These are phyloP conservation scores for Colletotrichum sojae DNA, from an alignment of 2,329 filamentous ascomycete species.

Conservation along the genomic window DNA sequence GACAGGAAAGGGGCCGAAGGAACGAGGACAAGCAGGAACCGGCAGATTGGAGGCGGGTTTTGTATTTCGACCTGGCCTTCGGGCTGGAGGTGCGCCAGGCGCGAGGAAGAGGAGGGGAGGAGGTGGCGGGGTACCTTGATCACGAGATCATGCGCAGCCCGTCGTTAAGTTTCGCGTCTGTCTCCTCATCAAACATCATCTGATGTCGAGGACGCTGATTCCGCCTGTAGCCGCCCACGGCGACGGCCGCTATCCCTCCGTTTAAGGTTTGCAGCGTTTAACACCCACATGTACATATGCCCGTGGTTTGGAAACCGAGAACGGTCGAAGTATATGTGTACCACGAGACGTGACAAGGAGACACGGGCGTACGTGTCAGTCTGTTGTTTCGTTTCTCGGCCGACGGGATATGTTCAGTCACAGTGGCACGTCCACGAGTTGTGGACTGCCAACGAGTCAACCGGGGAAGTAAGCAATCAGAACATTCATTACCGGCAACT, in stretches of 20 bases:
- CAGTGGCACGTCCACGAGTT: not conserved
- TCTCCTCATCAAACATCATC: constrained; percentile 40
- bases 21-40: not conserved
- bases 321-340: constrained; percentile 9
- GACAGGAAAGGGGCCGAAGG: not conserved
- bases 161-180: constrained; percentile 33
- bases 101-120: constrained; percentile 1
- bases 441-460: not conserved
- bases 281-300: constrained; percentile 8
- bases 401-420: not conserved
- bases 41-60: constrained; percentile 8
- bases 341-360: not conserved
- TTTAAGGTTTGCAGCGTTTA: constrained; percentile 26
- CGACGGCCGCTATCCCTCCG: constrained; percentile 8
- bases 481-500: not conserved
- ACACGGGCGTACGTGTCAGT: not conserved
- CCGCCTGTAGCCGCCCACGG: constrained; percentile 22
- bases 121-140: constrained; percentile 26
- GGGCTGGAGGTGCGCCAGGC: constrained; percentile 7
- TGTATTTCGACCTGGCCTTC: not conserved
- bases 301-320: constrained; percentile 29
- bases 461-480: not conserved
- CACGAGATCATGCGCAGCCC: constrained; percentile 23
- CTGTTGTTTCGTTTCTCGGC: not conserved
- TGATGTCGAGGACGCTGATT: constrained; percentile 25